Conservation (phyloP, 352 stramenopile species). For the Pythium diclinum region DNA sequence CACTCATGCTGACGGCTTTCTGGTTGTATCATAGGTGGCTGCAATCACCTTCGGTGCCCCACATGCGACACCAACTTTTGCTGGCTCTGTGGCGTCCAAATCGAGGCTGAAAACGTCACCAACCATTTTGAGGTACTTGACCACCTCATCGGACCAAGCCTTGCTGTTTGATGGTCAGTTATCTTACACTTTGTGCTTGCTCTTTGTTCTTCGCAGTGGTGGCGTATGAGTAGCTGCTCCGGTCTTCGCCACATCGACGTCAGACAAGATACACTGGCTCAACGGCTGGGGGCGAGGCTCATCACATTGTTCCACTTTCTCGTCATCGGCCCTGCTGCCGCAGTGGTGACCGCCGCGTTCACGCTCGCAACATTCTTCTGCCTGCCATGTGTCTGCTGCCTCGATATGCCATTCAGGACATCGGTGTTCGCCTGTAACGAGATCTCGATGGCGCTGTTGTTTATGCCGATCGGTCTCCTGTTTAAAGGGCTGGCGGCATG, state of each 20-base stretch:
- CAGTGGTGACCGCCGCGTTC: constrained; percentile 11
- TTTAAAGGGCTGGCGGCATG: not conserved
- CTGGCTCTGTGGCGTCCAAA: constrained; percentile 49
- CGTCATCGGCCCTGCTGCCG: constrained; percentile 14
- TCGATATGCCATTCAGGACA: constrained; percentile 10
- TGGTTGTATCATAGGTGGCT: constrained; percentile 33
- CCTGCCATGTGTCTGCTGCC: constrained; percentile 13
- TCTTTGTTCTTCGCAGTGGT: constrained; percentile 12
- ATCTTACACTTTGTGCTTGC: not conserved
- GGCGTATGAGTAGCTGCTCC: constrained; percentile 16
- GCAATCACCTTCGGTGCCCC: constrained; percentile 61
- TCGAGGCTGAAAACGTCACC: constrained; percentile 35
- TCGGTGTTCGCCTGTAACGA: constrained; percentile 13
- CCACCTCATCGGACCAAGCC: too few species aligned
- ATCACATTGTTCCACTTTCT: constrained; percentile 20
- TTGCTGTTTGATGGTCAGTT: not conserved
- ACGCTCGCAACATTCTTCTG: constrained; percentile 16
- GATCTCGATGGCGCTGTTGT: constrained; percentile 5
- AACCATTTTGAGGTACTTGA: constrained; percentile 21
- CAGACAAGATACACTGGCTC: constrained; percentile 9
- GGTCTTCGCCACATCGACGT: constrained; percentile 17
- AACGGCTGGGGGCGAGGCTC: constrained; percentile 4
- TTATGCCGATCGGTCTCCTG: constrained; percentile 4
- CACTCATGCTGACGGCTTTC: too few species aligned
- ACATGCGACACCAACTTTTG: constrained; percentile 57